Conservation (phyloP, 108 stramenopile species). For the Skeletonema costatum region DNA sequence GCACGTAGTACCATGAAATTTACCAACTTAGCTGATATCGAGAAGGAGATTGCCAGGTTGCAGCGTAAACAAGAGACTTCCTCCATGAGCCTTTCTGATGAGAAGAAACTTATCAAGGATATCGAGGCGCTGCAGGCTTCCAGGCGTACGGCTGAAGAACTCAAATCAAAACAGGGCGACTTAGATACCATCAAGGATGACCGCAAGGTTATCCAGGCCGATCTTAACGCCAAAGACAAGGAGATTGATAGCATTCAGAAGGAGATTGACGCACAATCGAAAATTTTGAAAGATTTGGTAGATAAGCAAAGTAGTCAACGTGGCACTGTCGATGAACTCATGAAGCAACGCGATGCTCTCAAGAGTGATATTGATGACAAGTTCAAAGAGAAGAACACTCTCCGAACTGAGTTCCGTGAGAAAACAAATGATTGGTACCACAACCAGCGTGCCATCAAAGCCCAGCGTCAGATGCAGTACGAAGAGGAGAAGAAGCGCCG, state of each 20-base stretch:
- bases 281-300: conserved; percentile 56
- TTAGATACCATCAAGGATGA: conserved; percentile 70
- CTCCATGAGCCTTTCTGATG: conserved; percentile 92
- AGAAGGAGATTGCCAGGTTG: conserved; percentile 83
- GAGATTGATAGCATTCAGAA: conserved; percentile 85
- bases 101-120: conserved; percentile 97
- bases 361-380: conserved; percentile 74
- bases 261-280: conserved; percentile 69
- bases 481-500: conserved; percentile 87
- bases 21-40: conserved; percentile 81
- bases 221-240: conserved; percentile 80
- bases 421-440: conserved; percentile 86
- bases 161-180: conserved; percentile 73
- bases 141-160: conserved; percentile 71
- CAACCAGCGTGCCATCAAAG: conserved; percentile 76
- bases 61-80: conserved; percentile 88
- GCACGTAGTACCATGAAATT: conserved; percentile 73
- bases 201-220: conserved; percentile 58
- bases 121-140: conserved; percentile 78
- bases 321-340: conserved; percentile 59
- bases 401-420: conserved; percentile 72
- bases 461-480: conserved; percentile 83
- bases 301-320: conserved; percentile 70
- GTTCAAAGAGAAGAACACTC: conserved; percentile 81
- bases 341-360: conserved; percentile 75